Conservation (phyloP, 345 rosid species). For the Arabidopsis suecica region DNA sequence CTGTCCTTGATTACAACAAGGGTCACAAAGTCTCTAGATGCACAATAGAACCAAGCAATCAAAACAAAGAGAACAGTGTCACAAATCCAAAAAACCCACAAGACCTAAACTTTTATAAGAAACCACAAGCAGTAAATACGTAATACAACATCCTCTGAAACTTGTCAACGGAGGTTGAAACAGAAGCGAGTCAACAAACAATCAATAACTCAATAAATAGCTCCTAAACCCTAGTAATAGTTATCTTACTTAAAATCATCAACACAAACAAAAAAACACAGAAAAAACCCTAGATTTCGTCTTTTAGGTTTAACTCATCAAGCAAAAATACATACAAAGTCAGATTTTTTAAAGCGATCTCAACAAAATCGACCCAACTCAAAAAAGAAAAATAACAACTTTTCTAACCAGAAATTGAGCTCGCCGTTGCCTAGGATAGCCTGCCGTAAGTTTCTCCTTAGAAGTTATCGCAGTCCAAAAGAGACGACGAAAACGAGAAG, state of each 20-base stretch:
- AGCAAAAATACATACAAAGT: neutral
- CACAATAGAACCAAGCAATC: slow-evolving; percentile 4
- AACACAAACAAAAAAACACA: neutral
- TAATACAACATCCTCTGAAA: neutral
- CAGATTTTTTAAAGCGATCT: slow-evolving; percentile 17
- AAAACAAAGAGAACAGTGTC: slow-evolving; percentile 9
- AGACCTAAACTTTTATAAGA: neutral
- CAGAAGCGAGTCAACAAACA: slow-evolving; percentile 13
- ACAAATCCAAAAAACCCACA: neutral
- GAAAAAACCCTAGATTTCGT: neutral
- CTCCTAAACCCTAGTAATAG: slow-evolving; percentile 24
- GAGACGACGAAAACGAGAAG: slow-evolving; percentile 27
- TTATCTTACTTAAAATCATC: neutral
- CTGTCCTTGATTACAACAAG: neutral
- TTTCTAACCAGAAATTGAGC: slow-evolving; percentile 34
- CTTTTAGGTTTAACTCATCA: neutral
- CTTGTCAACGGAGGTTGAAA: neutral
- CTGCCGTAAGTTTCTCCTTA: slow-evolving; percentile 19
- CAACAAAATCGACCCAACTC: slow-evolving; percentile 3
- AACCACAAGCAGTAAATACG: neutral
- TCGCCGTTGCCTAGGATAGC: slow-evolving; percentile 28
- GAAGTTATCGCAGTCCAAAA: slow-evolving; percentile 16
- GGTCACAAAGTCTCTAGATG: slow-evolving; percentile 1
- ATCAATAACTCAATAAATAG: neutral
- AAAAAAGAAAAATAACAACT: neutral